Evolutionary conservation across 139 green algal species (phyloP).

Genomic region (Chlamydomonas schloesseri): DNA sequence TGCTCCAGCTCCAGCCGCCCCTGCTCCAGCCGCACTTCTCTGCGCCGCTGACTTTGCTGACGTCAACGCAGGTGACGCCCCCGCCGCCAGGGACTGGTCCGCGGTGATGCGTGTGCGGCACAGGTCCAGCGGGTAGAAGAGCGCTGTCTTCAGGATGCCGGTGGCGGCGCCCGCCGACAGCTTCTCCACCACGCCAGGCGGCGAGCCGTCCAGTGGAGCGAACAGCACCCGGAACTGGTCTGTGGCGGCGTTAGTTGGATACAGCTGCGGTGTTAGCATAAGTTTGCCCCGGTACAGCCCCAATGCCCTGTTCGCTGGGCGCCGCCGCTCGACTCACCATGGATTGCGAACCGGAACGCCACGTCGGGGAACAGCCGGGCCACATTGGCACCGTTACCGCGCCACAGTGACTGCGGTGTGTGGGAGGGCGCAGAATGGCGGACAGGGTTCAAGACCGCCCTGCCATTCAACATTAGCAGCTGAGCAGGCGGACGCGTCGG

Average conservation of each 20-base stretch:
- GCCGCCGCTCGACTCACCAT: not conserved
- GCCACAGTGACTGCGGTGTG: conserved; percentile 57
- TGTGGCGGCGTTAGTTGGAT: not conserved
- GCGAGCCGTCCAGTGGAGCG: conserved; percentile 60
- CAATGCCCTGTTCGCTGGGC: no score
- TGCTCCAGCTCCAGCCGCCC: not conserved
- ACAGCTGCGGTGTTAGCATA: no score
- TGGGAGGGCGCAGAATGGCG: no score
- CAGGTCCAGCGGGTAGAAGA: conserved; percentile 79
- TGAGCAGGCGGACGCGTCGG: no score
- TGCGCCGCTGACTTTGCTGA: not conserved
- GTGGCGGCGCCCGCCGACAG: conserved; percentile 49
- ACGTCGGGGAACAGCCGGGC: conserved; percentile 53
- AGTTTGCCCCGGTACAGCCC: no score
- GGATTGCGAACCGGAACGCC: conserved; percentile 35
- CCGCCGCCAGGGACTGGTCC: conserved; percentile 42
- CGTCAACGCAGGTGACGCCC: not conserved
- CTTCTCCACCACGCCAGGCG: conserved; percentile 61
- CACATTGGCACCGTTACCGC: conserved; percentile 79
- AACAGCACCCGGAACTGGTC: conserved; percentile 73
- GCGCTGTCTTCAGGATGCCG: conserved; percentile 54
- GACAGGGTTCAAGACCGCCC: no score
- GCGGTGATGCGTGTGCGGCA: conserved; percentile 70
- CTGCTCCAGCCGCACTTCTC: no score
- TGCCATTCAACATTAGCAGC: no score